Evolutionary conservation across 1,284 basidiomycete genomes (phyloP).

Genomic region (Agroathelia rolfsii): DNA sequence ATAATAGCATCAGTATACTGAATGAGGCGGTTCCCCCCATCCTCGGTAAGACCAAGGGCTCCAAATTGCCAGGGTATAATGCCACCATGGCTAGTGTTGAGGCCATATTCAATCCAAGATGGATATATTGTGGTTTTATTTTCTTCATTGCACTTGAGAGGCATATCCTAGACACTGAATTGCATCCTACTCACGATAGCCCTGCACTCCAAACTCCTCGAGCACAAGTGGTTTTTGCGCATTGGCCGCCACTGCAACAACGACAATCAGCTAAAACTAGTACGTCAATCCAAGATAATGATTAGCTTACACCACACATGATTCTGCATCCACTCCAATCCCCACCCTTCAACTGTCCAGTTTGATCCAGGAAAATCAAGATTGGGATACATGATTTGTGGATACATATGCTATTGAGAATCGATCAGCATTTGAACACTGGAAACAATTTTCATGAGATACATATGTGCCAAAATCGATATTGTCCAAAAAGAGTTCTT

Average conservation of each 20-base stretch:
- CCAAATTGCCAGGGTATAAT: slow-evolving; percentile 56
- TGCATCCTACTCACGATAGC: slow-evolving; percentile 32
- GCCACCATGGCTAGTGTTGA: slow-evolving; percentile 40
- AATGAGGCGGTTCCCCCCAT: slow-evolving; percentile 40
- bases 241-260: slow-evolving; percentile 32
- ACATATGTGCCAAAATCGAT: slow-evolving; percentile 51
- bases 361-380: slow-evolving; percentile 41
- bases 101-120: slow-evolving; percentile 36
- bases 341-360: slow-evolving; percentile 39
- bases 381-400: slow-evolving; percentile 26
- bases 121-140: slow-evolving; percentile 44
- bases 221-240: slow-evolving; percentile 42
- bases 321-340: slow-evolving; percentile 39
- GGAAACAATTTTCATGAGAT: slow-evolving; percentile 11
- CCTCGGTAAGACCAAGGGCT: slow-evolving; percentile 35
- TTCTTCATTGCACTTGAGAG: too few species aligned
- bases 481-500: slow-evolving; percentile 36
- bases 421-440: background rate
- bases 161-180: too few species aligned
- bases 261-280: slow-evolving; percentile 1
- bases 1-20: slow-evolving; percentile 45
- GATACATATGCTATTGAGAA: slow-evolving; percentile 40
- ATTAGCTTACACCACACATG: slow-evolving; percentile 30
- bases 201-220: slow-evolving; percentile 44
- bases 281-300: background rate